A percentile compares a stretch with the other conserved stretches of the same genome.
These are phyloP conservation scores for Euphrasia arctica DNA, from an alignment of 305 asterid genomes.

Conservation along the genomic window DNA sequence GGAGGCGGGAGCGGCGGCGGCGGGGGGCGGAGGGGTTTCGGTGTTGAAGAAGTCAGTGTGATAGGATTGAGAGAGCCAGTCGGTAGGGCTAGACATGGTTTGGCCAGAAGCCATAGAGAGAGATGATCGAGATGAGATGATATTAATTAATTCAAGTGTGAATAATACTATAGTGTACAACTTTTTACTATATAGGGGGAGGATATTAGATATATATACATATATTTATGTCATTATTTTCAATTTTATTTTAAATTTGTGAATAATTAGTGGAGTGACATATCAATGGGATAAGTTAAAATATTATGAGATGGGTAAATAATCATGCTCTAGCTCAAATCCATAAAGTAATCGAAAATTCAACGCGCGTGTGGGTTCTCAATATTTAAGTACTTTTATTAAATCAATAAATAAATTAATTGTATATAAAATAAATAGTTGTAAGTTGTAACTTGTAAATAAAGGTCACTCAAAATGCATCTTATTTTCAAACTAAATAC, in stretches of 20 bases:
- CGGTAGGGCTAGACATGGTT: conserved; percentile 46
- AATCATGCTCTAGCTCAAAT: not conserved
- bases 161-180: not conserved
- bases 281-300: not conserved
- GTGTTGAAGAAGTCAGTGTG: conserved; percentile 22
- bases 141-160: not conserved
- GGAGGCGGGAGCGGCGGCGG: conserved; percentile 17
- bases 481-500: too few relatives aligned
- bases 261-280: not conserved
- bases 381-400: too few relatives aligned
- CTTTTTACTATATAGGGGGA: conserved; percentile 14
- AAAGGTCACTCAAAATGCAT: too few relatives aligned
- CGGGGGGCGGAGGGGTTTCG: conserved; percentile 23
- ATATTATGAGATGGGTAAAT: not conserved
- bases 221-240: not conserved
- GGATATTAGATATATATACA: not conserved
- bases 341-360: not conserved
- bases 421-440: too few relatives aligned
- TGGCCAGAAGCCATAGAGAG: conserved; percentile 42
- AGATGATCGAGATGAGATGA: conserved; percentile 1
- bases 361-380: not conserved
- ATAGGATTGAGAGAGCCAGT: conserved; percentile 41
- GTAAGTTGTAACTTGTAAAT: too few relatives aligned
- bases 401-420: too few relatives aligned
- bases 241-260: not conserved